A percentile compares a stretch with the other conserved stretches of the same genome.
These are phyloP conservation scores for Iris pallida DNA, from an alignment of 116 monocot genomes.

Conservation along the genomic window DNA sequence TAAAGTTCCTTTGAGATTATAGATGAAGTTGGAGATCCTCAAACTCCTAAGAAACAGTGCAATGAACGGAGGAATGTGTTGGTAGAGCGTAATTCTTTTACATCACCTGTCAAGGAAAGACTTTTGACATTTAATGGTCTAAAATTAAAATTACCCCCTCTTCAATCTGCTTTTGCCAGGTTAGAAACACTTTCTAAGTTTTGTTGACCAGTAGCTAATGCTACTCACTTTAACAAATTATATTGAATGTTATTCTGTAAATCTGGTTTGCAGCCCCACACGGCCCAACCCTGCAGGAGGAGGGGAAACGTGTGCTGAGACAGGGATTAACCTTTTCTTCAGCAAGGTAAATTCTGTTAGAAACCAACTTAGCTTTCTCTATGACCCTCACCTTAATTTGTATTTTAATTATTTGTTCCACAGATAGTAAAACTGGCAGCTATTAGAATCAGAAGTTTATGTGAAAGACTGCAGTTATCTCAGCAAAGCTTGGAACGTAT, in stretches of 20 bases:
- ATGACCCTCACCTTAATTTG: not conserved
- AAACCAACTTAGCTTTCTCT: not conserved
- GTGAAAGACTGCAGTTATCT: conserved; percentile 42
- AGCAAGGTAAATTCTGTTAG: conserved; percentile 29
- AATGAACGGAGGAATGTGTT: conserved; percentile 34
- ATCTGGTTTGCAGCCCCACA: conserved; percentile 41
- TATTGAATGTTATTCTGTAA: not conserved
- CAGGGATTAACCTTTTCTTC: conserved; percentile 47
- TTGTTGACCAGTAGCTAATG: not conserved
- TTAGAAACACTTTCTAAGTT: conserved; percentile 7
- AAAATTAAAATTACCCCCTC: conserved; percentile 44
- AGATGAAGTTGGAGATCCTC: conserved; percentile 30
- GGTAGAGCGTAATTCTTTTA: conserved; percentile 35
- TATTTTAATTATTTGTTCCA: not conserved
- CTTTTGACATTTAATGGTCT: conserved; percentile 12
- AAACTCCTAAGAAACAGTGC: conserved; percentile 42
- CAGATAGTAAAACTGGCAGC: conserved; percentile 48
- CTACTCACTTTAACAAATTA: not conserved
- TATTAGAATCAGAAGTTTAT: conserved; percentile 54
- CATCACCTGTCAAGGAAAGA: conserved; percentile 46
- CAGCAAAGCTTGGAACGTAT: conserved; percentile 39
- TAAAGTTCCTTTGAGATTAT: conserved; percentile 6
- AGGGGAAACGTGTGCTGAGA: conserved; percentile 52
- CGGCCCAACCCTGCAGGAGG: conserved; percentile 38
- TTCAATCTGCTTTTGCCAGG: conserved; percentile 61